Evolutionary conservation across 257 asterid species (phyloP).

Genomic region (Leptodermis oblonga): DNA sequence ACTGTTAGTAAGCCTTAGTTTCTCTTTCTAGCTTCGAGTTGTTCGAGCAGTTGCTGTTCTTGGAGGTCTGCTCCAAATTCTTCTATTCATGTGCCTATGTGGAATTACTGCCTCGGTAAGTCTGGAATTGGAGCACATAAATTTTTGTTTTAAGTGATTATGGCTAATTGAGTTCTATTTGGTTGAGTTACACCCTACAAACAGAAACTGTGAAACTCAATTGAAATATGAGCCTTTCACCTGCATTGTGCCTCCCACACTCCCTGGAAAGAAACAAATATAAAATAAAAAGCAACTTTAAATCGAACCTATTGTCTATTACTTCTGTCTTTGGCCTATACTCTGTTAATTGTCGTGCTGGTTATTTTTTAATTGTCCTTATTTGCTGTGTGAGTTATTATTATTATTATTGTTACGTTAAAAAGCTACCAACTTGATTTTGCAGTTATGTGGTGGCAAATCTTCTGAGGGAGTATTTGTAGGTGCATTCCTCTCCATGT

Average conservation of each 20-base stretch:
- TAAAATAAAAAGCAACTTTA: background rate
- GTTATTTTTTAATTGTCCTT: background rate
- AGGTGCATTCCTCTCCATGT: constrained; percentile 96
- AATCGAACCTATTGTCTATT: background rate
- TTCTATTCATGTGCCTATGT: constrained; percentile 88
- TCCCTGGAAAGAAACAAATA: background rate
- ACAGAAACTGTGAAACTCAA: background rate
- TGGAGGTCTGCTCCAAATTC: constrained; percentile 92
- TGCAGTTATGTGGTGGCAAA: constrained; percentile 94
- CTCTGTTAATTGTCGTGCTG: background rate
- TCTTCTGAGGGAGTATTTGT: constrained; percentile 94
- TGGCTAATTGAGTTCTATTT: constrained; percentile 5
- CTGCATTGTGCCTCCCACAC: background rate
- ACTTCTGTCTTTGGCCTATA: background rate
- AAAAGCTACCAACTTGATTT: constrained; percentile 19
- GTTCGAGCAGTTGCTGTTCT: constrained; percentile 99
- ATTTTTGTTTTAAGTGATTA: constrained; percentile 8
- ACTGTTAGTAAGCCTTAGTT: background rate
- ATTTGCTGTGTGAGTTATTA: background rate
- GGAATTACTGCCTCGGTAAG: constrained; percentile 90
- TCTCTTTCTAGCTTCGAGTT: constrained; percentile 69
- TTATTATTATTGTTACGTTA: background rate
- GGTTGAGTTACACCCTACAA: background rate
- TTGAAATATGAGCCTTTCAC: background rate
- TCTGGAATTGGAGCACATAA: constrained; percentile 3